Evolutionary conservation across 495 filamentous ascomycete species (phyloP), one percentile per base, ranked within the genome.

Genomic region (Penicillium simplicissimum): DNA sequence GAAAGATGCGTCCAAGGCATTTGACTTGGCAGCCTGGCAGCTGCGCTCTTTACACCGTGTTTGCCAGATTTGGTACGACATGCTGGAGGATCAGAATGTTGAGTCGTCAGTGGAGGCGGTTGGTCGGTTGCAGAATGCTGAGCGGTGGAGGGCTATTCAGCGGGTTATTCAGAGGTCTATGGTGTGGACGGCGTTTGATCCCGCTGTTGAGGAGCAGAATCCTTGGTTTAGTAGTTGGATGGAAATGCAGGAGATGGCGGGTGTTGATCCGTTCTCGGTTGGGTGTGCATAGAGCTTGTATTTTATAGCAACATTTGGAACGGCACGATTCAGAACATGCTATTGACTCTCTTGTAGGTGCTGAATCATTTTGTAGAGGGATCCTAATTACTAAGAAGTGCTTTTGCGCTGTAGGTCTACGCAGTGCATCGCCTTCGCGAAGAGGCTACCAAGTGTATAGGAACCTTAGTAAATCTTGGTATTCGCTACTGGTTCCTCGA

Each of bases 161-260:
- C 7, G 10, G 13, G 48, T 34, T 33, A 51, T 51, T 15, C 48
- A 33, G 25, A 31, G 23, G 11, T 51, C 36, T 33, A 59, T 51
- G 52, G 52, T 10, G 15, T 53, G 25, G 31, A 59, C 47, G 10
- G 38, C 52, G 3, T 15, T 38, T 15, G 49, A 37, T 13, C 35
- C 38, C 1, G 45, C n/a, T n/a, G 19, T 21, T 13, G 49, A 49
- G 23, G 57, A 59, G 25, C 57, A 49, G 14, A 38, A 23, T 4
- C 42, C 57, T 37, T 59, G 57, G 57, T 59, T 40, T 36, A 40
- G 49, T 53, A 38, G 28, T 17, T 59, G 57, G 57, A 52, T 59
- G 31, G 19, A 59, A 45, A 59, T 59, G n/a, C 57, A 59, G n/a
- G 25, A 59, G 17, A 37, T 38, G 34, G 33, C 38, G n/a, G 57